These are phyloP conservation scores for Ambrosiella cleistominuta DNA, from an alignment of 2,329 filamentous ascomycete species.

Conservation along the genomic window DNA sequence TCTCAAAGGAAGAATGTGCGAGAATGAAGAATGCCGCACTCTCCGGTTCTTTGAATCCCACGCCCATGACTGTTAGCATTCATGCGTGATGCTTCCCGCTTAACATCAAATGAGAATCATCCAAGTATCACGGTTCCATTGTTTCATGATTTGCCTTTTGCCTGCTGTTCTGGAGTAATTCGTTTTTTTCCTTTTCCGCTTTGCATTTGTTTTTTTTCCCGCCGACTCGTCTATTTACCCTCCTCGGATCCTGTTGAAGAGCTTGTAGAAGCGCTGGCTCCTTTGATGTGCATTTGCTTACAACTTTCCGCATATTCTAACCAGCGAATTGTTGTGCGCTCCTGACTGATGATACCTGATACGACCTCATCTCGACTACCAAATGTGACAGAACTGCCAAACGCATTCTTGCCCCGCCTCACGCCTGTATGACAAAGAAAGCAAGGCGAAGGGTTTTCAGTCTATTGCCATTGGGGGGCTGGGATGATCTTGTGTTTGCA, in stretches of 20 bases:
- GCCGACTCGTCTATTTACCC: background rate
- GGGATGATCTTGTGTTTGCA: background rate
- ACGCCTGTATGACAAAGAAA: background rate
- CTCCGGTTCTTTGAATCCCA: constrained; percentile 4
- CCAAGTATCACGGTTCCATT: background rate
- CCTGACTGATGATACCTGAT: background rate
- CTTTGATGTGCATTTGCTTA: constrained; percentile 1
- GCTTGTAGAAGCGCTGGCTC: constrained; percentile 7
- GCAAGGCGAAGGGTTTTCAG: background rate
- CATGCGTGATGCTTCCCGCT: constrained; percentile 3
- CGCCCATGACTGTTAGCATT: constrained; percentile 9
- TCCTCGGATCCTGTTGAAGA: background rate
- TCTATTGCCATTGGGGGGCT: background rate
- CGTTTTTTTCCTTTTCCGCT: background rate
- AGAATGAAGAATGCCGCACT: constrained; percentile 11
- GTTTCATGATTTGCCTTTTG: background rate
- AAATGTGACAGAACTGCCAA: background rate
- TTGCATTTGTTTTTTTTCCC: background rate
- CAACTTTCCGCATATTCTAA: background rate
- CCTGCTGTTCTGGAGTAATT: background rate
- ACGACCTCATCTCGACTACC: background rate
- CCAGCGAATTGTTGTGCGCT: background rate
- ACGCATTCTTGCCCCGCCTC: background rate
- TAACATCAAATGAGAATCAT: background rate
- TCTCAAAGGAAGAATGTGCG: constrained; percentile 41